Evolutionary conservation across 73 alveolate genomes (phyloP), one percentile per base, ranked within the genome.

Genomic region (Blepharisma stoltei): DNA sequence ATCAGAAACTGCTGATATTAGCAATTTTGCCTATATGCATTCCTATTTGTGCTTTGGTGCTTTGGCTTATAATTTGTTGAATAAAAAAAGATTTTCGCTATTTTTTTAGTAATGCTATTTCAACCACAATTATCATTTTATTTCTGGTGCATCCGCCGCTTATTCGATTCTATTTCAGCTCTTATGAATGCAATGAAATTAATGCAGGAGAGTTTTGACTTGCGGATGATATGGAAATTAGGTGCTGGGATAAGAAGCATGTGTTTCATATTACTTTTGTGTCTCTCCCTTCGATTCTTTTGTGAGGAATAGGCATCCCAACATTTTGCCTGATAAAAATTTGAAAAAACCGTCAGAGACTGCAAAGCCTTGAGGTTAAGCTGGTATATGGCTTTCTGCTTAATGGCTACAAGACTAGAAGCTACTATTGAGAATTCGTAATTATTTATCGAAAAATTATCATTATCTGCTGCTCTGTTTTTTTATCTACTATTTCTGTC

Each of bases 371-470:
- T 60, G 21, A 60, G 0, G 86, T 78, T 6, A 87, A 80, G 43
- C 78, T 78, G 55, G 77, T 81, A 48, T 87, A 78, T 79, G 94
- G 94, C 5, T 87, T 87, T 55, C 70, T 87, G 48, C 69, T 76
- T 66, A 83, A 83, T 60, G 94, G 94, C 54, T 87, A 65, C 49
- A 87, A 82, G 53, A 52, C 85, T 11, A 83, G 71, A 8, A 49
- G 38, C 78, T 87, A 41, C 67, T 87, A 67, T 82, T 87, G 94
- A 88, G 94, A 87, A 52, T 71, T 87, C 45, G 69, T 79, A n/a
- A 78, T 87, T 44, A 83, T 87, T 87, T 87, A 87, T 66, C 65
- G 91, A 50, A 82, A 82, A 67, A 81, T 77, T 44, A 65, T 80
- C 20, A 66, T 81, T 71, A 78, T 78, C 23, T 54, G 67, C 8